Evolutionary conservation across 805 yeast species (phyloP).

Genomic region (Starmerella ratchasimensis): DNA sequence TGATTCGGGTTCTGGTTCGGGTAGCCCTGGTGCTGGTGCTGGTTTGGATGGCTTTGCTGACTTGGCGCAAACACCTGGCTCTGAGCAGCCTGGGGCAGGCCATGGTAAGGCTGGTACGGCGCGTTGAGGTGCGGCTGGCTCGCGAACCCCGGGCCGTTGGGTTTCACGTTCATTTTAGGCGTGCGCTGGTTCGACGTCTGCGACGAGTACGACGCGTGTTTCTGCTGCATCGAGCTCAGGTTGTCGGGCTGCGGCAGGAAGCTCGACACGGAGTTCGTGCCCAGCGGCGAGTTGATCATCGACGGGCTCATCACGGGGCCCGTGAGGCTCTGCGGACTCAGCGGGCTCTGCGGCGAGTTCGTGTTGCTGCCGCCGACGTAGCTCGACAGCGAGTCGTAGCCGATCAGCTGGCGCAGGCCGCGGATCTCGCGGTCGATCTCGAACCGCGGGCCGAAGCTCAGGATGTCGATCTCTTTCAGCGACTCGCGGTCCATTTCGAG

Average conservation of each 20-base stretch:
- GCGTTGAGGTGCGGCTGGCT: no score
- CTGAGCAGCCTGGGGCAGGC: no score
- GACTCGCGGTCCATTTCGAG: constrained; percentile 74
- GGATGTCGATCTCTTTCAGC: constrained; percentile 81
- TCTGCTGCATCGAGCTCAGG: background rate
- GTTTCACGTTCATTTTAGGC: no score
- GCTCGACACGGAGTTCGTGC: background rate
- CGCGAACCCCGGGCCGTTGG: no score
- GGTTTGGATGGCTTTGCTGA: no score
- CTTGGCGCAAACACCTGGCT: no score
- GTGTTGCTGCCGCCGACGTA: constrained; percentile 3
- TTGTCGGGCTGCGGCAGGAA: background rate
- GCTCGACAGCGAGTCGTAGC: constrained; percentile 1
- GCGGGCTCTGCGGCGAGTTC: constrained; percentile 5
- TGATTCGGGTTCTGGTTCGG: no score
- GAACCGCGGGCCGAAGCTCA: constrained; percentile 88
- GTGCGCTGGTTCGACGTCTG: background rate
- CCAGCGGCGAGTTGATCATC: background rate
- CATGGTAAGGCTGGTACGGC: background rate
- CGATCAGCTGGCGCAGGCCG: constrained; percentile 19
- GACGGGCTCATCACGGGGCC: background rate
- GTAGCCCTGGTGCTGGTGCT: no score
- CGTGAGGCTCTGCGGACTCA: background rate
- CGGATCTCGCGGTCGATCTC: constrained; percentile 85
- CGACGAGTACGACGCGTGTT: background rate